Evolutionary conservation across 371 early-diverging fungal genomes (phyloP).

Genomic region (Mortierella sp.): DNA sequence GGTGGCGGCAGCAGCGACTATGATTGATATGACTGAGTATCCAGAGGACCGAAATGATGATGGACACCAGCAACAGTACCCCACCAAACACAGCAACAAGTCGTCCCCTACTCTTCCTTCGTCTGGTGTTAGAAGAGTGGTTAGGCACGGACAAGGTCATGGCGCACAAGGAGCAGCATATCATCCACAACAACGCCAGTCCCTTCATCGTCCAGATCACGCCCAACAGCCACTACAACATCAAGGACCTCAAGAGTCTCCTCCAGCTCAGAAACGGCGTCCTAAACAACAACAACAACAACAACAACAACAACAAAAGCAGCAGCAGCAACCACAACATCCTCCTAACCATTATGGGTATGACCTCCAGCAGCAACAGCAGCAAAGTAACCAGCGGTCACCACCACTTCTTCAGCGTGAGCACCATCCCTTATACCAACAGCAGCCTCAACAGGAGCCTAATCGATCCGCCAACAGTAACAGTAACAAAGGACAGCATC

Average conservation of each 20-base stretch:
- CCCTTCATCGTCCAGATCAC: neutral
- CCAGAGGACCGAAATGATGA: constrained; percentile 17
- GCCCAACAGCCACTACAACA: neutral
- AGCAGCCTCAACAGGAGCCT: neutral
- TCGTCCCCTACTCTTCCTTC: neutral
- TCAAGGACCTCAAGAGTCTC: neutral
- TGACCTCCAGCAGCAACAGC: constrained; percentile 21
- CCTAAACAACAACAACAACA: constrained; percentile 3
- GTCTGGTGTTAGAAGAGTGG: neutral
- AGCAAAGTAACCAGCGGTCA: neutral
- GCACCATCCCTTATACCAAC: neutral
- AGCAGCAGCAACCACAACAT: constrained; percentile 11
- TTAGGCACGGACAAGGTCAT: neutral
- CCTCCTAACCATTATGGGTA: constrained; percentile 29
- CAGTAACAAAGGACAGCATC: neutral
- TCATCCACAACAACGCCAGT: neutral
- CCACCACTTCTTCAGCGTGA: neutral
- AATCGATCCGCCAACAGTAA: neutral
- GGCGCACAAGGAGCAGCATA: neutral
- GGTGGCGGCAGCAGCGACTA: neutral
- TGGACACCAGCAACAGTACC: neutral
- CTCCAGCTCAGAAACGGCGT: neutral
- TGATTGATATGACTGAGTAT: constrained; percentile 16
- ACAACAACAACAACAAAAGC: neutral
- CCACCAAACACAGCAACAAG: constrained; percentile 3